phyloP scores from a whole-genome alignment of 2,329 filamentous ascomycete species.

The Shiraia sp. region DNA sequence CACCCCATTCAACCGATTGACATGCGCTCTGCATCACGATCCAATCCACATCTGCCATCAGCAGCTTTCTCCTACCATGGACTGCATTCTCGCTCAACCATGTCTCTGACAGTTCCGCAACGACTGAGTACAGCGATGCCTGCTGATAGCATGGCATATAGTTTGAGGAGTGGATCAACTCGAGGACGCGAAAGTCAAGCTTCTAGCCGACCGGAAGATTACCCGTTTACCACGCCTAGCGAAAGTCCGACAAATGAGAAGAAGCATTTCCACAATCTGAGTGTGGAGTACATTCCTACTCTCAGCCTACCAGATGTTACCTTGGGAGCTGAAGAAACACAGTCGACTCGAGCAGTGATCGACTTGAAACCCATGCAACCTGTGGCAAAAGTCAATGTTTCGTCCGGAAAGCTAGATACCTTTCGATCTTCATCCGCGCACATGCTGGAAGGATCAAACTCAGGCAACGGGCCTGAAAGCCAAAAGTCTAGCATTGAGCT shows the following conservation, averaged over 20 bases:
- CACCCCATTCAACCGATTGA: conserved; percentile 29
- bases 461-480: conserved; percentile 22
- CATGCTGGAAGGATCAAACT: conserved; percentile 20
- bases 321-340: conserved; percentile 6
- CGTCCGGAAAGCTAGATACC: no score
- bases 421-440: conserved; percentile 18
- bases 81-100: conserved; percentile 30
- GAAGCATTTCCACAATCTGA: neutral
- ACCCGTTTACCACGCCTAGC: conserved; percentile 29
- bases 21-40: conserved; percentile 20
- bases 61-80: conserved; percentile 21
- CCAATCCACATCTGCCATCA: conserved; percentile 21
- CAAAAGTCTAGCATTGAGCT: conserved; percentile 8
- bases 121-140: conserved; percentile 32
- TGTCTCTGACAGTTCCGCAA: conserved; percentile 35
- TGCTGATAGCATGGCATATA: conserved; percentile 21
- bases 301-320: conserved; percentile 22
- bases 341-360: neutral
- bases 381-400: no score
- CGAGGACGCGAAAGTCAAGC: conserved; percentile 12
- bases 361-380: neutral
- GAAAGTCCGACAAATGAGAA: conserved; percentile 19
- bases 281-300: conserved; percentile 10
- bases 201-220: conserved; percentile 13
- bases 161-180: conserved; percentile 25